phyloP scores from a whole-genome alignment of 2,329 filamentous ascomycete species.

The Colletotrichum sp. region DNA sequence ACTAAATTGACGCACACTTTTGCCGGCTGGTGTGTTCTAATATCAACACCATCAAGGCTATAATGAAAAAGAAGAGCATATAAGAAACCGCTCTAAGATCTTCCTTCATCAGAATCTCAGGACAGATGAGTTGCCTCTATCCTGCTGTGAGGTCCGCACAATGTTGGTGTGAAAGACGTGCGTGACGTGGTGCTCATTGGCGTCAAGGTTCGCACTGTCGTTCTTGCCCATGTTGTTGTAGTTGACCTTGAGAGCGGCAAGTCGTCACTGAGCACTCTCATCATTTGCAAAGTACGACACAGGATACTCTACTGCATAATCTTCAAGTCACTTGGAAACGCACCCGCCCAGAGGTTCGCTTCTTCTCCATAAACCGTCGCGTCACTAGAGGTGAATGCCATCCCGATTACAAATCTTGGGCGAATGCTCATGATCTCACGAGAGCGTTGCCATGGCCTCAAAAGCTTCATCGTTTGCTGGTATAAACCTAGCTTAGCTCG shows the following conservation, averaged over 20 bases:
- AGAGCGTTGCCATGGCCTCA: fast-evolving
- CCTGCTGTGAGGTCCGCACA: background rate
- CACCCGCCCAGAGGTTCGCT: fast-evolving
- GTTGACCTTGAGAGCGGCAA: background rate
- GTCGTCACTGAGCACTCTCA: background rate
- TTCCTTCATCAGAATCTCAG: background rate
- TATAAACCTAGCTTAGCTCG: background rate
- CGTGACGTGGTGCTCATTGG: background rate
- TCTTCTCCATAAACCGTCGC: background rate
- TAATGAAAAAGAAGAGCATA: background rate
- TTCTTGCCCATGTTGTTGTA: background rate
- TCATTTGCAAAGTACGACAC: background rate
- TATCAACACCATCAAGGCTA: background rate
- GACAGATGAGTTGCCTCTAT: too few relatives aligned
- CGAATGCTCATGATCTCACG: fast-evolving
- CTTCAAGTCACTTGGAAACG: background rate
- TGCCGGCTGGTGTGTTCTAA: background rate
- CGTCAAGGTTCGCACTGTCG: background rate
- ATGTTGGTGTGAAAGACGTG: background rate
- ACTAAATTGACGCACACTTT: background rate
- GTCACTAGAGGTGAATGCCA: background rate
- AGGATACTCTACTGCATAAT: background rate
- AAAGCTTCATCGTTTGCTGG: fast-evolving
- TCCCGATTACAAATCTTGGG: background rate
- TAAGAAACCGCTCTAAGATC: background rate